Conservation (phyloP, 306 rosid species). For the Betula pendula region DNA sequence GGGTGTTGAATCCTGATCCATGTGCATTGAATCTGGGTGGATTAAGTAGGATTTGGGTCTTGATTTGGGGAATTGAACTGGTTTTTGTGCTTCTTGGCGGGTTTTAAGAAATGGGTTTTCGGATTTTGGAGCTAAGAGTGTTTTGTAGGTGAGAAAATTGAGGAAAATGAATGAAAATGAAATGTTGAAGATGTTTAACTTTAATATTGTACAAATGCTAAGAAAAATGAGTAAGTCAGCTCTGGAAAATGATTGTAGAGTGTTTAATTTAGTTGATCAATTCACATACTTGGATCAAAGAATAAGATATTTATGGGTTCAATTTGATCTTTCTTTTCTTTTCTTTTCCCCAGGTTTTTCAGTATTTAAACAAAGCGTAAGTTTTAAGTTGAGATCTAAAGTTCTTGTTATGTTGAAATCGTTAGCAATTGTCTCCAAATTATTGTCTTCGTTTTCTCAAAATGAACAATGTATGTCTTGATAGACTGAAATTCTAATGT, state of each 20-base stretch:
- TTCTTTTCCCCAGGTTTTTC: not conserved
- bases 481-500: conserved; percentile 8
- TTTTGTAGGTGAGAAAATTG: conserved; percentile 25
- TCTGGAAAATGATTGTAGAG: conserved; percentile 4
- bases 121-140: conserved; percentile 23
- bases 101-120: conserved; percentile 27
- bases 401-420: not conserved
- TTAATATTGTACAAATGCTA: conserved; percentile 17
- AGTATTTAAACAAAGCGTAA: conserved; percentile 17
- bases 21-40: conserved; percentile 25
- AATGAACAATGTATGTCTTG: conserved; percentile 22
- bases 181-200: not conserved
- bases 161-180: conserved; percentile 15
- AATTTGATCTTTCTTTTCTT: not conserved
- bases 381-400: conserved; percentile 23
- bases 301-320: conserved; percentile 15
- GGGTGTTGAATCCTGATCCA: conserved; percentile 27
- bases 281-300: conserved; percentile 8
- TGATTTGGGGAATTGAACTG: conserved; percentile 41
- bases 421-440: conserved; percentile 13
- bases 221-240: conserved; percentile 14
- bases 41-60: conserved; percentile 21
- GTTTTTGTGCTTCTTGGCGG: conserved; percentile 17
- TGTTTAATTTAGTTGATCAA: conserved; percentile 6
- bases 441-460: not conserved